Evolutionary conservation across 2,329 filamentous ascomycete genomes (phyloP), one percentile per base, ranked within the genome.

Genomic region (Sporothrix schenckii): DNA sequence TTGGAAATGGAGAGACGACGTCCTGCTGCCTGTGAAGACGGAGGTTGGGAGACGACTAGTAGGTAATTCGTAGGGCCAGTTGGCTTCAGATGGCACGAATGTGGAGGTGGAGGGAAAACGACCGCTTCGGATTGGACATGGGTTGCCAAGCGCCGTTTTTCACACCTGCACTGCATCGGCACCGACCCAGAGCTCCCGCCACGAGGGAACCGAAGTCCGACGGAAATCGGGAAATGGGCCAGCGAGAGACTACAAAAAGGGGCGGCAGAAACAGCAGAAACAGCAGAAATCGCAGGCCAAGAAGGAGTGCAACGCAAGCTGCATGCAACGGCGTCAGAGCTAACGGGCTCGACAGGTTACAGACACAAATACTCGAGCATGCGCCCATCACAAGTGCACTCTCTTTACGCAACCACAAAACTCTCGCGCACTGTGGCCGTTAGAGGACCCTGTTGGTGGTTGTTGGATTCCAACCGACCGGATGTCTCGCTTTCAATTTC

Each of bases 241-340:
- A 41, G 56, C 56, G 56, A 60, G 14, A 27, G 10, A 4, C 21
- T 13, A 10, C 52, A 4, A 53, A 27, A 53, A 53, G 9, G 10
- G 10, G 34, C 10, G 19, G 21, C n/a, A 60, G 24, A 24, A 60
- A 10, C 34, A n/a, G 21, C n/a, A 60, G 24, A 24, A 60, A 10
- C 34, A n/a, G 3, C 53, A 30, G 16, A 30, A 54, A 54, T 44
- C 41, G 41, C 41, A 30, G 10, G 52, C 52, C 54, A 19, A 27
- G 30, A 39, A 19, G 27, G 19, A 60, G 56, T 60, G 56, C 56
- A 60, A 60, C 56, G 9, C 34, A 21, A 41, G 56, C 56, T 60
- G 56, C 56, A 60, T 60, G 34, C 56, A 41, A 2, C 56, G 56
- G 56, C 56, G 56, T 60, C 56, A 60, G 54, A 60, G 56, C 56